Base-by-base conservation (phyloP, 164 flowering plant species). In the Aristolochia fimbriata region DNA sequence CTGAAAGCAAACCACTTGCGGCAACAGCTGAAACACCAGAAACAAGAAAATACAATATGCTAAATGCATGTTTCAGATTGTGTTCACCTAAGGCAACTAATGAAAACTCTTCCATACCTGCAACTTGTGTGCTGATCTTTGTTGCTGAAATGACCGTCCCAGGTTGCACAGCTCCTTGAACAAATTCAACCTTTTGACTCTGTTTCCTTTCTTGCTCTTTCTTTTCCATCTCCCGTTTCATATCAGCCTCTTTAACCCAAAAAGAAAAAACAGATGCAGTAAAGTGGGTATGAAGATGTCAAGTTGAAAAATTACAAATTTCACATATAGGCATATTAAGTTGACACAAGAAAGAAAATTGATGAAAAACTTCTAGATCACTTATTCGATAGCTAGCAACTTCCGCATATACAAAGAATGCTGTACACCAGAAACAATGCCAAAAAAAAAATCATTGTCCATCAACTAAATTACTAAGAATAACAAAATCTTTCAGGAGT, bases 201-300 rank as follows among this genome's bases (percentile, higher is more conserved):
- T 68, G 86, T 78, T 90, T 93, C 76, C 65, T 85, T 67, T 93
- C 99, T 66, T 77, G 92, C 61, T 88, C 97, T 71, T 77, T 89
- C 59, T 90, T 81, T 58, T 88, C 96, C 75, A 75, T 67, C 68
- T 87, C 97, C 66, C 82, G 90, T 70, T 77, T 86, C 89, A 84
- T 80, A 62, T 90, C 96, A 68, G 79, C 89, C 80, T 93, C 99
- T 93, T 51, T 56, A 31, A 14, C 65, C 19, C 43, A 57, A 33
- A 66, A 25, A 57, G 25, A 66, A 25, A n/a, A 20, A 19, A 25
- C 21, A 30, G 20, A 30, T 0, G 30, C 17, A 57, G 57, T 24
- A 41, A 37, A 27, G 58, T 22, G 43, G 43, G 12, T 10, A 37
- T 37, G 43, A 5, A 27, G 30, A 27, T 27, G 30, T 27, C 30